Percentiles rank a stretch among this genome's conserved stretches.
Conservation (phyloP, 352 stramenopile species). For the Phytopythium ostracodes region DNA sequence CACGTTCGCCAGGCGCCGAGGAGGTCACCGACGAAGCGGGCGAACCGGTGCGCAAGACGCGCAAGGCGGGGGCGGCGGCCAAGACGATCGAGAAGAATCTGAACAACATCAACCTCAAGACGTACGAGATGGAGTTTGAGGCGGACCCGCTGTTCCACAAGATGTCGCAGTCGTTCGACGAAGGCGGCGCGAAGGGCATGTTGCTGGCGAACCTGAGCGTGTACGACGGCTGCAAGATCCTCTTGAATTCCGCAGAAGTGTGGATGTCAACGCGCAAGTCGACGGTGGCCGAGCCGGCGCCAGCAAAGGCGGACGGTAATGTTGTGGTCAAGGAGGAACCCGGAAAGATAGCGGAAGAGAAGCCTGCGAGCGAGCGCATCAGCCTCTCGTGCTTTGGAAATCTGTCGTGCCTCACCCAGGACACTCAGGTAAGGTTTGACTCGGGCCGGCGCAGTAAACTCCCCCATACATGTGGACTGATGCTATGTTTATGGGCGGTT, state of each 20-base stretch:
- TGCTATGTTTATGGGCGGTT: too few relatives aligned
- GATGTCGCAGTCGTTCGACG: constrained; percentile 92
- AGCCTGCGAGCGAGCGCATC: constrained; percentile 31
- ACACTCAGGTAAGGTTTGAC: constrained; percentile 36
- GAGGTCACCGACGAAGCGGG: constrained; percentile 27
- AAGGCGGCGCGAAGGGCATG: constrained; percentile 90
- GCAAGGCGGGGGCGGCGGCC: constrained; percentile 37
- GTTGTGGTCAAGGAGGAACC: constrained; percentile 9
- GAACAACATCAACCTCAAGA: constrained; percentile 86
- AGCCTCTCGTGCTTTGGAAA: constrained; percentile 41
- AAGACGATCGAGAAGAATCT: constrained; percentile 86
- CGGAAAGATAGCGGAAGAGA: constrained; percentile 1
- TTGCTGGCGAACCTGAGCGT: constrained; percentile 89
- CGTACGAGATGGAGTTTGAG: constrained; percentile 83
- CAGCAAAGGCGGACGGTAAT: constrained; percentile 13
- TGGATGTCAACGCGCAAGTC: constrained; percentile 52
- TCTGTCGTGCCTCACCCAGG: constrained; percentile 48
- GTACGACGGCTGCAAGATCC: constrained; percentile 86
- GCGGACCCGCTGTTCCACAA: constrained; percentile 91
- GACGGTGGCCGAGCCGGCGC: constrained; percentile 20
- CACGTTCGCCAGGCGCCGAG: not conserved
- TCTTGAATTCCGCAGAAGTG: constrained; percentile 77
- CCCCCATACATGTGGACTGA: not conserved
- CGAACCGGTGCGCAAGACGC: constrained; percentile 33
- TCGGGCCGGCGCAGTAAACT: too few relatives aligned